Evolutionary conservation across 345 rosid genomes (phyloP), one percentile per base, ranked within the genome.

Genomic region (Boechera retrofracta): DNA sequence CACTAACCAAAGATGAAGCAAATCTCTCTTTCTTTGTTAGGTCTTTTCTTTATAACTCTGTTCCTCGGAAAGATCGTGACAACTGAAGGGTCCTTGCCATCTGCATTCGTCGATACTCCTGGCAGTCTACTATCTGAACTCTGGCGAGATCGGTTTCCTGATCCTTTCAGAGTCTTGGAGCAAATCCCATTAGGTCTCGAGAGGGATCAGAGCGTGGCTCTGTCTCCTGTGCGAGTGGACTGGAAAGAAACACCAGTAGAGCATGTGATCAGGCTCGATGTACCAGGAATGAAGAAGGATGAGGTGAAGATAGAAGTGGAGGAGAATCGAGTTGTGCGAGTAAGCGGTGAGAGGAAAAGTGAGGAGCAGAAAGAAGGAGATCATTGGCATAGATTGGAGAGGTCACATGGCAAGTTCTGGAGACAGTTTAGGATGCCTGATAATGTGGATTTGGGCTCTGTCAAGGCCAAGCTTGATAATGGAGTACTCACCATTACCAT

Each of bases 191-290:
- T 86, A 6, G 87, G 79, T 21, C 53, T 84, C 0, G 89, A 88
- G 41, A 82, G 82, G 29, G 94, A 83, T 7, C 85, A 83, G 28
- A 74, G 59, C 16, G n/a, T 79, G 79, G 81, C 81, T 9, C 74
- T 80, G 4, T 80, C 87, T 1, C 89, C 86, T 0, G 86, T 85
- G 0, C 80, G 85, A 58, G 95, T 89, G 6, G 97, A 93, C 85
- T 89, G 98, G 98, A 91, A 91, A 64, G 98, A 93, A 75, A 93
- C 95, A 1, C 83, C 86, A 1, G 87, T 86, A n/a, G 82, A 87
- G 21, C 97, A 93, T 39, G 71, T 81, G 29, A 87, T 93, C 10
- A 81, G 38, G 84, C 73, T 93, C 8, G 97, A 93, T 35, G 87
- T 93, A 0, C 97, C 98, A 0, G 98, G 97, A 67, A 4, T 93